These are phyloP conservation scores for Ehretia macrophylla DNA, from an alignment of 257 asterid species.

Conservation along the genomic window DNA sequence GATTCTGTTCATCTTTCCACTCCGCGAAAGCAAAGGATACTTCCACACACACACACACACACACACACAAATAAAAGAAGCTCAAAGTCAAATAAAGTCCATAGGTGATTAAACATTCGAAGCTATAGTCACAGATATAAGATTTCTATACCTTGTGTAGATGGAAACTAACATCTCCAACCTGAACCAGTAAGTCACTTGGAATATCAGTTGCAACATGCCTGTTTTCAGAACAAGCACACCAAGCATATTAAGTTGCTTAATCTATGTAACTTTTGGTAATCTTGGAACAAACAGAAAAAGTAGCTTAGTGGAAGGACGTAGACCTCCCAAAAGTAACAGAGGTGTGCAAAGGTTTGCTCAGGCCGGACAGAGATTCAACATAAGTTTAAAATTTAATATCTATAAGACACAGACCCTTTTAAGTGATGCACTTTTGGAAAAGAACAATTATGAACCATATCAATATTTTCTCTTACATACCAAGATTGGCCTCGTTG, in stretches of 20 bases:
- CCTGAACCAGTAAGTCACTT: conserved; percentile 75
- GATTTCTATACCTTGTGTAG: conserved; percentile 67
- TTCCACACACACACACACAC: conserved; percentile 3
- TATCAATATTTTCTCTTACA: neutral
- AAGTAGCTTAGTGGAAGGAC: neutral
- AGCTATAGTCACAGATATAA: neutral
- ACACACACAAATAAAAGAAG: neutral
- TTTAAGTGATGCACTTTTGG: neutral
- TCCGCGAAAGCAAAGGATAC: conserved; percentile 89
- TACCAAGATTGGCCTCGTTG: conserved; percentile 91
- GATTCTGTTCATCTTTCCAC: conserved; percentile 79
- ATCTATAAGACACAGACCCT: too few relatives aligned
- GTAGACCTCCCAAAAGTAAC: neutral
- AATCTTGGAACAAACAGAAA: neutral
- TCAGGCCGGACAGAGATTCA: too few relatives aligned
- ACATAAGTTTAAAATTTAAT: too few relatives aligned
- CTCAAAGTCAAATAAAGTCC: conserved; percentile 1
- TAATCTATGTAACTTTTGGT: neutral
- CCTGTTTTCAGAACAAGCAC: conserved; percentile 40
- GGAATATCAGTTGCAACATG: conserved; percentile 85
- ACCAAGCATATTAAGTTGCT: conserved; percentile 2
- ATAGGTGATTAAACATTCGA: neutral
- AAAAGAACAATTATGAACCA: neutral
- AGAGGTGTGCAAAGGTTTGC: too few relatives aligned
- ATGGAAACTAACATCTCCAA: conserved; percentile 76